Conservation (phyloP, 495 filamentous ascomycete species). For the Trichoderma asperelloides region DNA sequence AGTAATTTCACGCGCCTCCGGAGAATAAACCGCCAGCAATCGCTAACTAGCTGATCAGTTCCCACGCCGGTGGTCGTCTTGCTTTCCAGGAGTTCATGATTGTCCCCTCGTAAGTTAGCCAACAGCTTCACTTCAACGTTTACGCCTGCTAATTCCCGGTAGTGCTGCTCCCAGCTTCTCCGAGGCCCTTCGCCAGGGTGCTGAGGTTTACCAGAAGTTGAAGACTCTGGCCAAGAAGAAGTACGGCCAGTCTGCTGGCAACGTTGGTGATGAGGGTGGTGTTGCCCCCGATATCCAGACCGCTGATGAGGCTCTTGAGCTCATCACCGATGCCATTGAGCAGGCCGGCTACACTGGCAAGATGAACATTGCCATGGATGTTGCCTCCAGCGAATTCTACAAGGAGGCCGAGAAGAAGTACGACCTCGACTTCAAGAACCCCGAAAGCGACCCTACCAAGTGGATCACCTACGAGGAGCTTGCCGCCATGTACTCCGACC, state of each 20-base stretch:
- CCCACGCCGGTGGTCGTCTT: constrained; percentile 95
- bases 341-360: constrained; percentile 88
- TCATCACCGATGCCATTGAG: constrained; percentile 93
- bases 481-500: constrained; percentile 81
- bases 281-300: constrained; percentile 98
- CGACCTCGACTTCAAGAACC: constrained; percentile 99
- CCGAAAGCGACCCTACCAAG: constrained; percentile 82
- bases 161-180: constrained; percentile 73
- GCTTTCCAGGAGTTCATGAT: constrained; percentile 99
- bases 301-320: constrained; percentile 89
- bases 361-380: constrained; percentile 98
- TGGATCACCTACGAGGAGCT: constrained; percentile 99
- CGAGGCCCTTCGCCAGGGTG: constrained; percentile 90
- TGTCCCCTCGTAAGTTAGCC: constrained; percentile 65
- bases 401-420: constrained; percentile 96
- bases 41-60: constrained; percentile 31
- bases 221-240: constrained; percentile 98
- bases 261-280: constrained; percentile 99
- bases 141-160: constrained; percentile 16
- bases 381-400: constrained; percentile 99
- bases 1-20: constrained; percentile 11
- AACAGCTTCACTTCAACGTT: neutral
- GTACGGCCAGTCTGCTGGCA: constrained; percentile 98
- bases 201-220: constrained; percentile 97
- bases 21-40: neutral